Base-by-base conservation (phyloP, 768 basidiomycete genomes). In the Tephrocybe sp. region DNA sequence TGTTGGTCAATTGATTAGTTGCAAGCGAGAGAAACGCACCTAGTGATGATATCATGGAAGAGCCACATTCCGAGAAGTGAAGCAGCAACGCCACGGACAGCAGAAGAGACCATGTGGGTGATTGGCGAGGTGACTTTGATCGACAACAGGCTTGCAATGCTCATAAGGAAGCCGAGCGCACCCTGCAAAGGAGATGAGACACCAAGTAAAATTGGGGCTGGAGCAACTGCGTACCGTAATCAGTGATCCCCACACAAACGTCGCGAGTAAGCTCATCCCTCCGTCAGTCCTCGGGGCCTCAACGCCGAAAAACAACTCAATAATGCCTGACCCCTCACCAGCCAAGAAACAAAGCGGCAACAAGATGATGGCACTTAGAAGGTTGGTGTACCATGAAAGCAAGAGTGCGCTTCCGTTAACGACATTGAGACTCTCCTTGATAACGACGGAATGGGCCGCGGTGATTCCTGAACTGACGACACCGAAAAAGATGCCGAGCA, bases 81-180 rank as follows among this genome's bases (percentile, higher is more conserved):
- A n/a, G 87, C 91, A 1, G 92, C 84, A 22, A 97, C 94, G 15
- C 95, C 94, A 46, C 94, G 88, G 3, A 95, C 91, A 16, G 95
- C 94, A 10, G 93, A 93, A 3, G 92, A 94, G 22, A 97, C 74
- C 94, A 97, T 98, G 67, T 98, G 94, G 2, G 94, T 94, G 64
- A 97, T 93, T 12, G 94, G 94, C 1, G 93, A 95, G 7, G 94
- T 98, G 53, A 97, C 89, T 67, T 98, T 94, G 75, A 98, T 97
- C 21, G 91, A 94, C 24, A 98, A 76, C 53, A 94, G 72, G 54
- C 90, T 91, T 9, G 94, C 94, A 46, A 98, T 80, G 69, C 88
- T 91, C 82, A 98, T 97, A 58, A 94, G 70, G 78, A 97, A 98
- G 9, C 94, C 94, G 45, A 97, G 71, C 15, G 79, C 70, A 25